phyloP scores from a whole-genome alignment of 768 basidiomycete genomes.

The Macrocybe gigantea region DNA sequence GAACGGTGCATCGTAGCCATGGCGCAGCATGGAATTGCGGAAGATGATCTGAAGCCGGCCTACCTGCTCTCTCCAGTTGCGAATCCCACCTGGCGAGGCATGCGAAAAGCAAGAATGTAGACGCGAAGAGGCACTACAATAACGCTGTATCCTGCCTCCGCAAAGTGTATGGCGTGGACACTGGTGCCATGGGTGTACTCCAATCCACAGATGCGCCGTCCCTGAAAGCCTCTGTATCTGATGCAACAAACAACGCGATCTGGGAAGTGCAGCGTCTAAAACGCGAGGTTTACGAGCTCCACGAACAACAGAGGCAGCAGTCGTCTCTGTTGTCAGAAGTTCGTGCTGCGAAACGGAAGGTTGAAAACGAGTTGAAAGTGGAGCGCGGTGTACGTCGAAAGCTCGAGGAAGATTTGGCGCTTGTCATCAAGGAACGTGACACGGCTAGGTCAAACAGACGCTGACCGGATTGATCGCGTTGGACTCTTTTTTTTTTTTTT shows the following conservation, averaged over 20 bases:
- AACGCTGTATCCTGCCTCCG: slow-evolving; percentile 40
- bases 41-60: slow-evolving; percentile 39
- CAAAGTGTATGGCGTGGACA: slow-evolving; percentile 36
- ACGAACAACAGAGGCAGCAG: slow-evolving; percentile 25
- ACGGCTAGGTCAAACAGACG: slow-evolving; percentile 5
- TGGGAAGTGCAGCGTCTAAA: slow-evolving; percentile 13
- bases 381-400: neutral
- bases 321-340: slow-evolving; percentile 22
- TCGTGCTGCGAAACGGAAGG: slow-evolving; percentile 33
- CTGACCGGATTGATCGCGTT: too few relatives aligned
- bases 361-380: slow-evolving; percentile 31
- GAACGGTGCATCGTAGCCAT: slow-evolving; percentile 27
- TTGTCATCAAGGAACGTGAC: slow-evolving; percentile 14
- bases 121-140: slow-evolving; percentile 27
- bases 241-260: slow-evolving; percentile 1
- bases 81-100: slow-evolving; percentile 40
- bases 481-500: slow-evolving; percentile 13
- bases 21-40: slow-evolving; percentile 26
- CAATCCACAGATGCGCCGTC: too few relatives aligned
- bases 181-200: neutral
- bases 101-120: slow-evolving; percentile 16
- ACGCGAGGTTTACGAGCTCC: slow-evolving; percentile 33
- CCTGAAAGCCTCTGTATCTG: too few relatives aligned
- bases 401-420: neutral
- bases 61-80: slow-evolving; percentile 50